phyloP scores from a whole-genome alignment of 139 green algal species.

The Chlorella sp. region DNA sequence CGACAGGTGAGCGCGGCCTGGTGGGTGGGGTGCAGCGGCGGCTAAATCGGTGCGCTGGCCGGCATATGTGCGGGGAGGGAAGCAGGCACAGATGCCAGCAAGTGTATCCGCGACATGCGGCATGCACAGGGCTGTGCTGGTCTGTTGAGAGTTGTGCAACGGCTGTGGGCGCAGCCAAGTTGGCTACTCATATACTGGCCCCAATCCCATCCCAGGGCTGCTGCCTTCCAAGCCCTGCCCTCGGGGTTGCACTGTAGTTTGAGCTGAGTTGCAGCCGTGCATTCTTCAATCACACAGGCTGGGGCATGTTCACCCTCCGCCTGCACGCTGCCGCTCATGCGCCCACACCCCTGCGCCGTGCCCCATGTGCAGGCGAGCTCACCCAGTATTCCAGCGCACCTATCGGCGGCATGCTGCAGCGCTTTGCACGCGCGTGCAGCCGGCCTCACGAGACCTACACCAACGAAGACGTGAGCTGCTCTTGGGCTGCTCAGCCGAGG shows the following conservation, averaged over 20 bases:
- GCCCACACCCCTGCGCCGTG: background rate
- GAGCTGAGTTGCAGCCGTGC: background rate
- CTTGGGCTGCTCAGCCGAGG: background rate
- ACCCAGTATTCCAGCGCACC: slow-evolving; percentile 74
- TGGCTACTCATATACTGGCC: background rate
- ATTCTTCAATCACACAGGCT: background rate
- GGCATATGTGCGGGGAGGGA: too few species aligned
- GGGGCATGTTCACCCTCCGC: too few species aligned
- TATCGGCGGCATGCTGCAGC: slow-evolving; percentile 73
- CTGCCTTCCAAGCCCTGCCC: background rate
- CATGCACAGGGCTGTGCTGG: background rate
- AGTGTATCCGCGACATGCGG: too few species aligned
- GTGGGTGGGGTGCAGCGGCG: background rate
- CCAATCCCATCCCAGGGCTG: background rate
- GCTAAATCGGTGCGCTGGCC: background rate
- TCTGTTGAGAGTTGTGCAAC: too few species aligned
- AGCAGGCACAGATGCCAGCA: background rate
- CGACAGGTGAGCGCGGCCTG: background rate
- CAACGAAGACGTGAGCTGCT: slow-evolving; percentile 61
- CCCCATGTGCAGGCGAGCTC: slow-evolving; percentile 52
- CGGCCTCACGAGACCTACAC: slow-evolving; percentile 71
- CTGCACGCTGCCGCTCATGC: too few species aligned
- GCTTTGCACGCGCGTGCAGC: slow-evolving; percentile 56
- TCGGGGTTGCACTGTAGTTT: background rate
- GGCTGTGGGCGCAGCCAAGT: background rate